A percentile compares a stretch with the other conserved stretches of the same genome.
phyloP scores from a whole-genome alignment of 1,284 basidiomycete genomes.

The Ceratobasidium sp. region DNA sequence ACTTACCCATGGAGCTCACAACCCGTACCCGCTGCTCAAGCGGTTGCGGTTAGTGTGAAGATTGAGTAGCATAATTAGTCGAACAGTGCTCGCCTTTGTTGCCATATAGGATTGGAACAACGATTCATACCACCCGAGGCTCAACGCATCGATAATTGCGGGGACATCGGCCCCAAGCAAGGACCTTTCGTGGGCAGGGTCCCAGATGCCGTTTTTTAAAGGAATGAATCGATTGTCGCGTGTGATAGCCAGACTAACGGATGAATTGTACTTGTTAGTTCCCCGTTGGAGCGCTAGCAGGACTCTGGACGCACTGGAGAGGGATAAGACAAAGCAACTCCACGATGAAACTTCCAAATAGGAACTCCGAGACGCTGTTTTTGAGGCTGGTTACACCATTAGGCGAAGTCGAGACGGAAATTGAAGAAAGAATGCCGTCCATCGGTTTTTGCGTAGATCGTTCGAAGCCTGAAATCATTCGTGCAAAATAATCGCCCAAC shows the following conservation, averaged over 20 bases:
- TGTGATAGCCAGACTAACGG: slow-evolving; percentile 65
- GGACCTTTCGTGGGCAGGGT: slow-evolving; percentile 65
- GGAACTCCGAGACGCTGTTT: slow-evolving; percentile 13
- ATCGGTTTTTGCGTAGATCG: slow-evolving; percentile 66
- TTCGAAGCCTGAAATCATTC: slow-evolving; percentile 65
- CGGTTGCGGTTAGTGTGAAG: neutral
- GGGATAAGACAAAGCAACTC: slow-evolving; percentile 48
- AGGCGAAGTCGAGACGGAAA: slow-evolving; percentile 51
- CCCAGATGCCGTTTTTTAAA: slow-evolving; percentile 71
- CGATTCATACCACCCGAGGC: slow-evolving; percentile 76
- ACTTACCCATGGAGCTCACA: slow-evolving; percentile 73
- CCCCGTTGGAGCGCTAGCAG: too few relatives aligned
- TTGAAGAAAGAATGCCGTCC: slow-evolving; percentile 60
- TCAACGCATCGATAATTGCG: slow-evolving; percentile 66
- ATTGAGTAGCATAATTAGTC: neutral
- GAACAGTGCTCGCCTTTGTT: slow-evolving; percentile 60
- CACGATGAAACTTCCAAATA: slow-evolving; percentile 45
- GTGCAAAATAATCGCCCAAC: slow-evolving; percentile 62
- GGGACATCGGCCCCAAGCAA: slow-evolving; percentile 72
- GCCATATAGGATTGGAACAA: slow-evolving; percentile 74
- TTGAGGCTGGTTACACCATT: neutral
- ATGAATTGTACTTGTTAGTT: too few relatives aligned
- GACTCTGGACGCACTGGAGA: slow-evolving; percentile 36
- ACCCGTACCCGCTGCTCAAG: slow-evolving; percentile 66
- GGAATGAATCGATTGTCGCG: slow-evolving; percentile 73